Evolutionary conservation across 2,329 filamentous ascomycete genomes (phyloP), one percentile per base, ranked within the genome.

Genomic region (Tolypocladium pustulatum): DNA sequence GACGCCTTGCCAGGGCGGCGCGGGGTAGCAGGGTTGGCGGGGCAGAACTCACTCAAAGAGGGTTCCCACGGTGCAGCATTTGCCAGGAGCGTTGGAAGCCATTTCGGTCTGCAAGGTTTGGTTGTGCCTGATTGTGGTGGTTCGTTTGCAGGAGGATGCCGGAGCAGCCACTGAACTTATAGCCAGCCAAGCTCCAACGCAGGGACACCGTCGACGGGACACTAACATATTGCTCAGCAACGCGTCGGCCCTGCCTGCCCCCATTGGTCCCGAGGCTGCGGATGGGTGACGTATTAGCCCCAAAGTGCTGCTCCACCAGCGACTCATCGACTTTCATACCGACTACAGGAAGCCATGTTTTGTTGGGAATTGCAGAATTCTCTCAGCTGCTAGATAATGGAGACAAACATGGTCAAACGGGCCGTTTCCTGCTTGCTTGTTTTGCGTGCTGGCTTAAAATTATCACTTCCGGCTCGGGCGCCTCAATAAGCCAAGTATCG

Each of bases 21-120:
- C 25, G 30, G 37, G 32, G 27, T 34, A 54, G 41, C 25, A 17
- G 25, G 3, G 15, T 15, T 20, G 46, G 25, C 17, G 20, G 27
- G 49, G 49, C 20, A 41, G 57, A 25, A 38, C 12, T 20, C 32
- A 82, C 80, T 81, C 76, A 64, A 82, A 80, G 68, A 75, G 78
- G 60, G 79, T 71, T 60, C 80, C 81, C 57, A 77, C 65, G 37
- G 73, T 73, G 72, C 81, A 84, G 76, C 81, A 84, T 57, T 72
- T 65, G 58, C 67, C 77, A 15, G 81, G 80, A 58, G 76, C 74
- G 64, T 81, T 75, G 3, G 81, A 84, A 40, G 81, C 78, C 81
- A 84, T 84, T n/a, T 34, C 17, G 34, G 41, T 30, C 25, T 20
- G 27, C 9, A 15, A 38, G 30, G 15, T n/a, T 32, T 12, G 2